These are phyloP conservation scores for Nicotiana tomentosiformis DNA, from an alignment of 257 asterid species.

Conservation along the genomic window DNA sequence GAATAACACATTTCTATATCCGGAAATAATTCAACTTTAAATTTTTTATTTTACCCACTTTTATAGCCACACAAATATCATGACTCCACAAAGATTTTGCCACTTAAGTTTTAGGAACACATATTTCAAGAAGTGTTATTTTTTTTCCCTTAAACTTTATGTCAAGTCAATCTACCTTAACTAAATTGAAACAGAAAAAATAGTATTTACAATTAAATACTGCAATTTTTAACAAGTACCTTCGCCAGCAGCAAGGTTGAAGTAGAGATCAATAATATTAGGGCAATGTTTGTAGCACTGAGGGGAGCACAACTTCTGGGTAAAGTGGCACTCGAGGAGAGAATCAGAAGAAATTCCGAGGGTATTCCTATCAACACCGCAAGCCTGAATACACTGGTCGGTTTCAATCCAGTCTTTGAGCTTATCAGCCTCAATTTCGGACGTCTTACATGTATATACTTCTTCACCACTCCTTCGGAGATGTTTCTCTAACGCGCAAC, in stretches of 20 bases:
- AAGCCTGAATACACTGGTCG: conserved; percentile 50
- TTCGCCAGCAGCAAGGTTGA: conserved; percentile 84
- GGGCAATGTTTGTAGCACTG: conserved; percentile 62
- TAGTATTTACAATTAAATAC: no score
- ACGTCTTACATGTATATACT: conserved; percentile 41
- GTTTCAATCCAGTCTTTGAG: conserved; percentile 50
- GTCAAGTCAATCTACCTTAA: no score
- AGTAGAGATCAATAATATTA: conserved; percentile 66
- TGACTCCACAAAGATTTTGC: no score
- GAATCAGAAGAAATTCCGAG: conserved; percentile 84
- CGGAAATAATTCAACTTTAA: no score
- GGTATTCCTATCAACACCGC: conserved; percentile 51
- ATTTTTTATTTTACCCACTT: no score
- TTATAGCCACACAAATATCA: no score
- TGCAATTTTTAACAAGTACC: conserved; percentile 17
- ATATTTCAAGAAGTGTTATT: no score
- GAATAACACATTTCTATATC: no score
- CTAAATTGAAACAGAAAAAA: no score
- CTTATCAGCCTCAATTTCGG: conserved; percentile 55
- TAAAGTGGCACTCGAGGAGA: conserved; percentile 49
- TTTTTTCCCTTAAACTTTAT: no score
- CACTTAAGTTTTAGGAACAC: no score
- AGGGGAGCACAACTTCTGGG: conserved; percentile 54
- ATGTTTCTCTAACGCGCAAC: conserved; percentile 67
- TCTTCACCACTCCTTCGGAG: conserved; percentile 41